Evolutionary conservation across 108 stramenopile species (phyloP).

Genomic region (Cyclotella atomus): DNA sequence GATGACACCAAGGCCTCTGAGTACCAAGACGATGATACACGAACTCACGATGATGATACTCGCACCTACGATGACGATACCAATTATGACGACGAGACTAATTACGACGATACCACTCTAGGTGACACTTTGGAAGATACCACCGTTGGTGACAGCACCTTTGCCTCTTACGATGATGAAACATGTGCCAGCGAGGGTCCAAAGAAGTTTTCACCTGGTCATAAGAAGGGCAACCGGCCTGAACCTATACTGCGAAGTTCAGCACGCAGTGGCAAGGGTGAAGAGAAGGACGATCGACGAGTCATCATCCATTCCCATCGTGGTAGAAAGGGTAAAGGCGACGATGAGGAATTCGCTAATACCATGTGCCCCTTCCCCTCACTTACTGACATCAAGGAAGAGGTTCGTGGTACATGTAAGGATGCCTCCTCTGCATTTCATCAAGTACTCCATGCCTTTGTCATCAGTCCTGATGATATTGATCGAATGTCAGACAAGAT

Average conservation of each 20-base stretch:
- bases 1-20: slow-evolving; percentile 4
- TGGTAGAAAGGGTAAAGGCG: slow-evolving; percentile 21
- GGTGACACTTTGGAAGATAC: slow-evolving; percentile 20
- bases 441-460: slow-evolving; percentile 38
- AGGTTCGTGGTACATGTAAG: slow-evolving; percentile 29
- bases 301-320: slow-evolving; percentile 48
- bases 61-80: slow-evolving; percentile 32
- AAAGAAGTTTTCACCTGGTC: slow-evolving; percentile 29
- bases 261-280: not conserved
- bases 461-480: slow-evolving; percentile 41
- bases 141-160: slow-evolving; percentile 24
- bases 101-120: slow-evolving; percentile 23
- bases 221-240: slow-evolving; percentile 37
- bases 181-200: slow-evolving; percentile 4
- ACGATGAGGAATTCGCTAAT: slow-evolving; percentile 15
- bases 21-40: slow-evolving; percentile 11
- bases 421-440: slow-evolving; percentile 29
- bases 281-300: slow-evolving; percentile 9
- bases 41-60: slow-evolving; percentile 27
- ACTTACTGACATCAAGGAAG: slow-evolving; percentile 17
- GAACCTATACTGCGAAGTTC: slow-evolving; percentile 26
- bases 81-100: slow-evolving; percentile 20
- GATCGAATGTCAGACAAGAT: slow-evolving; percentile 39
- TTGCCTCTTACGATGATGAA: slow-evolving; percentile 26
- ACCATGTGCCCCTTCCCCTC: slow-evolving; percentile 28